A percentile compares a stretch with the other conserved stretches of the same genome.
Conservation (phyloP, 768 basidiomycete genomes). For the Hebeloma cylindrosporum region DNA sequence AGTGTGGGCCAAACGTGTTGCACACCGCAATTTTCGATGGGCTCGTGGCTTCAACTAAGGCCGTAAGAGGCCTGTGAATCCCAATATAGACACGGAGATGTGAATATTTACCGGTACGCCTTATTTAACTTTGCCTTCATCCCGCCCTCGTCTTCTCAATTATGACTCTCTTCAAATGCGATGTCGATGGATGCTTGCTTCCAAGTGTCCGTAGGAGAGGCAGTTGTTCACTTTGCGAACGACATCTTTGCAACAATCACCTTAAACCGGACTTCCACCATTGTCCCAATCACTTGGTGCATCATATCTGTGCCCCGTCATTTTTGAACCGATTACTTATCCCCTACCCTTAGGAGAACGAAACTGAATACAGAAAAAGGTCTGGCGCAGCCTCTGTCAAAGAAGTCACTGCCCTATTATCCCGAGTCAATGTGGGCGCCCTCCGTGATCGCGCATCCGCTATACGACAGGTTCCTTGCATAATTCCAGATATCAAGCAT, state of each 20-base stretch:
- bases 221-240: background rate
- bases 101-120: too few species aligned
- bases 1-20: too few species aligned
- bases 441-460: background rate
- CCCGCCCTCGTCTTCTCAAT: too few species aligned
- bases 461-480: background rate
- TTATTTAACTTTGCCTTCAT: too few species aligned
- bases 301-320: too few species aligned
- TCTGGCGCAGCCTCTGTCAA: background rate
- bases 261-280: background rate
- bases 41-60: too few species aligned
- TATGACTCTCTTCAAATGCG: constrained; percentile 5
- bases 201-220: background rate
- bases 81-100: too few species aligned
- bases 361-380: background rate
- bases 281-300: background rate
- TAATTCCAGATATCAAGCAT: background rate
- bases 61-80: too few species aligned
- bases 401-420: background rate
- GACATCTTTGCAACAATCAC: constrained; percentile 1
- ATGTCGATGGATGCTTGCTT: background rate
- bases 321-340: background rate
- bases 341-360: background rate
- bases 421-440: background rate
- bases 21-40: too few species aligned